Evolutionary conservation across 192 early-diverging fungal genomes (phyloP), one percentile per base, ranked within the genome.

Genomic region (Mortierella claussenii): DNA sequence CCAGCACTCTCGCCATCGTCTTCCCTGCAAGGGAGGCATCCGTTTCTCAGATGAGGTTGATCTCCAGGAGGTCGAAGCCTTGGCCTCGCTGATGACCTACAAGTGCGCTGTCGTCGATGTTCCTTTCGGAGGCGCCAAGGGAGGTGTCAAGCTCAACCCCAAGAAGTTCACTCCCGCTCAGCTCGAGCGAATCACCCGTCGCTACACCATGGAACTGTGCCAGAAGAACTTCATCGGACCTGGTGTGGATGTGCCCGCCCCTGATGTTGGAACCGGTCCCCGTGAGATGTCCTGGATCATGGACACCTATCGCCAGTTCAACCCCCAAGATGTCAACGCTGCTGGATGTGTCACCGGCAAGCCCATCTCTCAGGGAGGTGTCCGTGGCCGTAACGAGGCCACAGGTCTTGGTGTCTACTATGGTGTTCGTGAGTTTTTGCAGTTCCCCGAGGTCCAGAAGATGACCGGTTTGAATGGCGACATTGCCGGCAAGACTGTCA

Each of bases 61-160:
- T 69, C 70, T 92, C 45, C 88, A 94, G 49, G 92, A 94, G 67
- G 92, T 94, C 27, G 88, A 91, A 80, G 92, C 92, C 9, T 85
- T 94, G 54, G 90, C 92, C 20, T 87, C 91, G n/a, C 81, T 94
- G 57, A 94, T 94, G 92, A 92, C 92, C 33, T 94, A 87, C 83
- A 94, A 94, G 86, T 92, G 91, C 71, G 92, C 92, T 54, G 89
- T 92, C n/a, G 92, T 94, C 24, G 92, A 94, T 68, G 93, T 94
- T 65, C 93, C 93, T 53, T 94, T 86, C 59, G 84, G 85, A 48
- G 88, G 88, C 36, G 93, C 92, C 69, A 94, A 94, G 81, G 93
- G 93, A 73, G 93, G 93, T 60, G 89, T 94, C 62, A 89, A 88
- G 83, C 91, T 94, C 49, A 83, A 94, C 71, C 93, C 93, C 26